Percentiles rank a stretch among this genome's conserved stretches.
Conservation (phyloP, 2,329 filamentous ascomycete species). For the Scleromitrula shiraiana region DNA sequence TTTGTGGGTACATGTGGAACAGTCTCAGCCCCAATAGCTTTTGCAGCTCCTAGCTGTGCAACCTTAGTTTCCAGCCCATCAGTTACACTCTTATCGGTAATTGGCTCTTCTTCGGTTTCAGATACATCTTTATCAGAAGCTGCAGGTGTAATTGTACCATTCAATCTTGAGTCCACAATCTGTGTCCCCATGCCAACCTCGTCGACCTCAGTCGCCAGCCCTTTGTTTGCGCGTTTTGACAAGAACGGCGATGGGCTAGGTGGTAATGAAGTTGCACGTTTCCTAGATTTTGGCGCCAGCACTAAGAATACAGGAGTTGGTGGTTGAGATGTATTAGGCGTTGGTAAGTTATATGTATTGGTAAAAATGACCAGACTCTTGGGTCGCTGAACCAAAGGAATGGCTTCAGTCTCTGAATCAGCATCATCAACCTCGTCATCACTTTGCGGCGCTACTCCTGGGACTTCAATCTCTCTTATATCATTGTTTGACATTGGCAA, state of each 20-base stretch:
- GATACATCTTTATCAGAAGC: conserved; percentile 4
- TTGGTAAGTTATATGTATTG: conserved; percentile 21
- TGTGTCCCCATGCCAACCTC: background rate
- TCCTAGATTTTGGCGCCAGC: conserved; percentile 15
- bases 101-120: conserved; percentile 3
- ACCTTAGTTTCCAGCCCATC: conserved; percentile 15
- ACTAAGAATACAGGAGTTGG: conserved; percentile 11
- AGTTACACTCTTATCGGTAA: conserved; percentile 5
- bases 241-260: conserved; percentile 16
- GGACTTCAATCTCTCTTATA: conserved; percentile 72
- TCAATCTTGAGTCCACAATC: background rate
- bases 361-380: conserved; percentile 37
- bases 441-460: conserved; percentile 54
- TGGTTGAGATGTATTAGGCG: conserved; percentile 22
- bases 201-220: background rate
- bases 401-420: conserved; percentile 31
- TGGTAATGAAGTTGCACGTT: conserved; percentile 27
- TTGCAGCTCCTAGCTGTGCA: conserved; percentile 16
- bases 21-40: conserved; percentile 17
- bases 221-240: conserved; percentile 12
- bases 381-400: conserved; percentile 30
- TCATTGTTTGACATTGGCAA: conserved; percentile 61
- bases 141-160: conserved; percentile 5
- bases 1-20: no score
- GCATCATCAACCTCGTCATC: conserved; percentile 52